Conservation (phyloP, 345 rosid genomes). For the Rhizophora mangle region DNA sequence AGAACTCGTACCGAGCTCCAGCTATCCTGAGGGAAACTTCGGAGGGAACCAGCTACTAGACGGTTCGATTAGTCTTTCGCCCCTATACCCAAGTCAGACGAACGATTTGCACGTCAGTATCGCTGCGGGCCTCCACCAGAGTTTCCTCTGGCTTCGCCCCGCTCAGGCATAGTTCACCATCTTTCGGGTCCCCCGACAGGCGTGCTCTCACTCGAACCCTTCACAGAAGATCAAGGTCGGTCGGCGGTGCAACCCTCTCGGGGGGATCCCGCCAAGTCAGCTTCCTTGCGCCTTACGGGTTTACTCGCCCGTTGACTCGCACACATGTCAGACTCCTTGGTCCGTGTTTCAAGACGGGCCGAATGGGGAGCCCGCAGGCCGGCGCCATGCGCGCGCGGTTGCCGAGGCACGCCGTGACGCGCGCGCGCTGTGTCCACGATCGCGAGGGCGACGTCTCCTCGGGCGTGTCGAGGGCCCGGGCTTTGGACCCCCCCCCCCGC, state of each 20-base stretch:
- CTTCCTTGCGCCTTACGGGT: constrained; percentile 16
- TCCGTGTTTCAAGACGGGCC: constrained; percentile 60
- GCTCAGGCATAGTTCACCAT: no score
- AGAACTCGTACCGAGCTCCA: constrained; percentile 28
- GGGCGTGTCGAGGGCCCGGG: no score
- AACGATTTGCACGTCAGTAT: constrained; percentile 49
- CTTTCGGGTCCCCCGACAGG: no score
- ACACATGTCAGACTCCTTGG: constrained; percentile 54
- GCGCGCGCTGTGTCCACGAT: no score
- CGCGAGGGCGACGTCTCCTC: no score
- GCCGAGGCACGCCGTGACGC: no score
- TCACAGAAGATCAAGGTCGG: no score
- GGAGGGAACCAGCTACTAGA: constrained; percentile 58
- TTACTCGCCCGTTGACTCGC: constrained; percentile 43
- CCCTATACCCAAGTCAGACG: constrained; percentile 57
- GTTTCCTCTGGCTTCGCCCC: background rate
- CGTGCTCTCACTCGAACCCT: no score
- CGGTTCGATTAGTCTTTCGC: constrained; percentile 63
- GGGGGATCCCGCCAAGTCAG: background rate
- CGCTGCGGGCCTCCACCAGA: constrained; percentile 26
- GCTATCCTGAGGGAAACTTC: constrained; percentile 51
- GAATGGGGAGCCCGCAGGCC: constrained; percentile 40
- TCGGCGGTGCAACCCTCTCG: no score
- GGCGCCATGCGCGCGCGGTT: no score
- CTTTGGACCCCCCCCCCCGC: no score